Percentiles rank a stretch among this genome's conserved stretches.
These are phyloP conservation scores for Lipomyces kockii DNA, from an alignment of 805 yeast genomes.

Conservation along the genomic window DNA sequence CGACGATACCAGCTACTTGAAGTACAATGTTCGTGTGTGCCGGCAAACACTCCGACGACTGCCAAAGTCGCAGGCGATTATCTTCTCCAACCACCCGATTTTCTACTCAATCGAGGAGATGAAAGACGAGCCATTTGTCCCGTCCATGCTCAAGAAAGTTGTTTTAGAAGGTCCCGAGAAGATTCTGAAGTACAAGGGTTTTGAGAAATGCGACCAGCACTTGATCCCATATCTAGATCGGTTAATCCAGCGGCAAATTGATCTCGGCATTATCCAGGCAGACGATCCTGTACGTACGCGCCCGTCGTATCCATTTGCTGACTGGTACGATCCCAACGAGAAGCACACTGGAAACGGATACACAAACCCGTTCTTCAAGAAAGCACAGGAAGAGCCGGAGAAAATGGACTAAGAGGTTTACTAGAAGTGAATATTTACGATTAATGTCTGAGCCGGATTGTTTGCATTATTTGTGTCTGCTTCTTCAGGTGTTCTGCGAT, in stretches of 20 bases:
- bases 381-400: neutral
- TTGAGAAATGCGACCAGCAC: constrained; percentile 63
- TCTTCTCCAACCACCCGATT: constrained; percentile 78
- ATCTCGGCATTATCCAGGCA: constrained; percentile 57
- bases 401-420: neutral
- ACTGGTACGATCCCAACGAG: constrained; percentile 35
- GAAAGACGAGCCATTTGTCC: constrained; percentile 76
- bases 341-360: constrained; percentile 32
- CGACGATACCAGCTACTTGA: constrained; percentile 52
- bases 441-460: neutral
- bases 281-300: constrained; percentile 64
- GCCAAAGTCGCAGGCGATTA: constrained; percentile 67
- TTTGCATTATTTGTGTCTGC: neutral
- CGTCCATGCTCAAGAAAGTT: constrained; percentile 65
- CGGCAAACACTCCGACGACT: constrained; percentile 71
- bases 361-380: constrained; percentile 25
- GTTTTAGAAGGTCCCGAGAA: constrained; percentile 69
- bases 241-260: constrained; percentile 62
- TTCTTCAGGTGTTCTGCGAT: neutral
- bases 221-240: constrained; percentile 61
- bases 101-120: constrained; percentile 73
- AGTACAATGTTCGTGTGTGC: constrained; percentile 72
- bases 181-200: constrained; percentile 67
- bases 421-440: neutral
- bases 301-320: constrained; percentile 52